Evolutionary conservation across 1,139 yeast species (phyloP).

Genomic region (Debaryomycetaceae sp.): DNA sequence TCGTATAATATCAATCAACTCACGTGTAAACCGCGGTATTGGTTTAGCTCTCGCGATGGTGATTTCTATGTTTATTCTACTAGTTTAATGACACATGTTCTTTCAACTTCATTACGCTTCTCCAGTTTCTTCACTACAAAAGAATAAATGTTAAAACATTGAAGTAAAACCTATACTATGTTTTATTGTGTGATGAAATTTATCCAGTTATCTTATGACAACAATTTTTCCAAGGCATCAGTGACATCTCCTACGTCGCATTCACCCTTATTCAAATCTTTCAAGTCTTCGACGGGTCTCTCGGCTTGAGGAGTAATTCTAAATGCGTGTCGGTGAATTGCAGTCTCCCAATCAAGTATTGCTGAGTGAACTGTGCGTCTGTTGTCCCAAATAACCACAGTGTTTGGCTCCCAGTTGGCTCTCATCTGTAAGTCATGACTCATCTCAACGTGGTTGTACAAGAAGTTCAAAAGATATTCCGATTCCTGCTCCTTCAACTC

Average conservation of each 20-base stretch:
- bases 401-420: constrained; percentile 41
- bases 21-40: too few species aligned
- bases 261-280: constrained; percentile 32
- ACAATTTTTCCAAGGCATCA: constrained; percentile 27
- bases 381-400: constrained; percentile 73
- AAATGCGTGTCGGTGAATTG: constrained; percentile 60
- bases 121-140: background rate
- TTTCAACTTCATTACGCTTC: background rate
- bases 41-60: too few species aligned
- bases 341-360: constrained; percentile 57
- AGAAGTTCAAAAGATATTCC: constrained; percentile 49
- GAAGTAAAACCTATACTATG: too few species aligned
- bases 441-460: constrained; percentile 47
- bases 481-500: constrained; percentile 67
- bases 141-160: background rate
- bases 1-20: background rate
- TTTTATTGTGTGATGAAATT: too few species aligned
- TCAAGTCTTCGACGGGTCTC: constrained; percentile 32
- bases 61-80: too few species aligned
- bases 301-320: constrained; percentile 68
- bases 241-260: constrained; percentile 38
- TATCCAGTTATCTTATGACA: constrained; percentile 1
- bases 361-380: constrained; percentile 65
- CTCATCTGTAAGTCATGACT: constrained; percentile 39
- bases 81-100: too few species aligned